Evolutionary conservation across 1,284 basidiomycete genomes (phyloP).

Genomic region (Pascua sp.): DNA sequence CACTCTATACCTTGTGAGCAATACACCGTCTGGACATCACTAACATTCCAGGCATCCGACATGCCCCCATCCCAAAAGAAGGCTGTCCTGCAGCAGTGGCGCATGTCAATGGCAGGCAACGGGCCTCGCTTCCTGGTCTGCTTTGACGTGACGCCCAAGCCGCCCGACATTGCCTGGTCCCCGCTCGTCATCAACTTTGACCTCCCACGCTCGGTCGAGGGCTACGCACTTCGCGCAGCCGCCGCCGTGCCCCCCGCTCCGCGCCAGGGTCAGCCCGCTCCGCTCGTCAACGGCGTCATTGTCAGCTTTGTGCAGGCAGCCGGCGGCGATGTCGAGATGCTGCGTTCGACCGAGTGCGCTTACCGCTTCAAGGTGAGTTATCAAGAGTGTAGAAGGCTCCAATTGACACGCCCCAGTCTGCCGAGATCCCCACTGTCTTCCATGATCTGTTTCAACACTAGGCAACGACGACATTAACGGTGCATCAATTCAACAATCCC

Average conservation of each 20-base stretch:
- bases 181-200: conserved; percentile 93
- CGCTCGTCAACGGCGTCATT: conserved; percentile 59
- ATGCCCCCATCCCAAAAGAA: conserved; percentile 65
- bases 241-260: conserved; percentile 39
- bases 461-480: not conserved
- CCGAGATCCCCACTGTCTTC: conserved; percentile 46
- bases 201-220: conserved; percentile 89
- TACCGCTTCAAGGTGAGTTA: conserved; percentile 66
- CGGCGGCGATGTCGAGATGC: conserved; percentile 95
- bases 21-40: conserved; percentile 26
- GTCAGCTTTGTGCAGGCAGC: conserved; percentile 95
- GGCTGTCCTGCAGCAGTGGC: conserved; percentile 59
- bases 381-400: not conserved
- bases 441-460: conserved; percentile 46
- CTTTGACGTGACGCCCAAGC: conserved; percentile 85
- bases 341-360: conserved; percentile 94
- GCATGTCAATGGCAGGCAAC: conserved; percentile 32
- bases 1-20: conserved; percentile 61
- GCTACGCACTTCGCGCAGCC: conserved; percentile 71
- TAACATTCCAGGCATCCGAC: conserved; percentile 52
- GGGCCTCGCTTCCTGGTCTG: conserved; percentile 68
- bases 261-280: conserved; percentile 58
- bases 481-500: no score
- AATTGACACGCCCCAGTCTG: conserved; percentile 27
- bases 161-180: conserved; percentile 80